Evolutionary conservation across 1,284 basidiomycete species (phyloP).

Genomic region (Anthracocystis panici-leucophaei): DNA sequence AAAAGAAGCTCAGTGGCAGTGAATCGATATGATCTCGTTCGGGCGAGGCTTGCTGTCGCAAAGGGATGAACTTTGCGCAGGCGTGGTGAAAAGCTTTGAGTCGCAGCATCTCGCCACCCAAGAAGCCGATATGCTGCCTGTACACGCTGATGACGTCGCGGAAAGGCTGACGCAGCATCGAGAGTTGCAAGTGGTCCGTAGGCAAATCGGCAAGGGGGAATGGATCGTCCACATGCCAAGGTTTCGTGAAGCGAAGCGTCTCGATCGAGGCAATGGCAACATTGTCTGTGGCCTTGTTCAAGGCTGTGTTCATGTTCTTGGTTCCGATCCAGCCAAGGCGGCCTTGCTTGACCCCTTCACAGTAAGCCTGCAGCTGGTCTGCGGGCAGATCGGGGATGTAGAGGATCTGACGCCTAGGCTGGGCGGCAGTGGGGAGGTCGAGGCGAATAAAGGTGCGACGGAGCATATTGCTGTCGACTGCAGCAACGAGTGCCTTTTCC

Average conservation of each 20-base stretch:
- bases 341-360: conserved; percentile 32
- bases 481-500: conserved; percentile 31
- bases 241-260: conserved; percentile 16
- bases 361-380: conserved; percentile 33
- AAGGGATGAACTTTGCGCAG: conserved; percentile 18
- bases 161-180: conserved; percentile 33
- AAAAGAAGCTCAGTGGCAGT: conserved; percentile 53
- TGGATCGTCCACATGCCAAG: conserved; percentile 27
- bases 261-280: conserved; percentile 22
- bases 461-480: conserved; percentile 33
- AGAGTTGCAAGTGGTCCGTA: conserved; percentile 14
- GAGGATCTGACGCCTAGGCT: conserved; percentile 41
- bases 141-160: conserved; percentile 34
- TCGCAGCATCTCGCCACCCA: conserved; percentile 41
- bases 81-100: conserved; percentile 54
- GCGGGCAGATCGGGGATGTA: conserved; percentile 32
- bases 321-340: conserved; percentile 28
- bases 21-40: neutral
- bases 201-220: conserved; percentile 24
- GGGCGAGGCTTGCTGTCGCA: conserved; percentile 2
- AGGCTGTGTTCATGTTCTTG: conserved; percentile 12
- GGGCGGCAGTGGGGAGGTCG: conserved; percentile 12
- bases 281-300: conserved; percentile 20
- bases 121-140: conserved; percentile 50
- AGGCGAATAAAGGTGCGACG: conserved; percentile 42